These are phyloP conservation scores for Cryphonectria nitschkei DNA, from an alignment of 2,329 filamentous ascomycete genomes.

Conservation along the genomic window DNA sequence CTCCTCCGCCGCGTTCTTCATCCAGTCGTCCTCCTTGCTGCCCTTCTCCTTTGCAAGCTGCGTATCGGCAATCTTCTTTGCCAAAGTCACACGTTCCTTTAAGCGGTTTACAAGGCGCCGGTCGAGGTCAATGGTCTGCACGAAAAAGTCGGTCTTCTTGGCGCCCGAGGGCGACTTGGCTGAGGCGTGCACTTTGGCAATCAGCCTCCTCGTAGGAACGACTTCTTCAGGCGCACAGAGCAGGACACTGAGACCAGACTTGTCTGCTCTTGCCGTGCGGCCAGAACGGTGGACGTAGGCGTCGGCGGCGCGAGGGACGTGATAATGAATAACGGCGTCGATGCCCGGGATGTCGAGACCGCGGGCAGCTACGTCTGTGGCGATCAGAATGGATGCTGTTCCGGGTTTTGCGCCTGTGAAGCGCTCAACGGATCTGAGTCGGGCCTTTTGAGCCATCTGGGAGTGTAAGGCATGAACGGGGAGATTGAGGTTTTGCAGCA, in stretches of 20 bases:
- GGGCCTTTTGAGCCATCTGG: slow-evolving; percentile 94
- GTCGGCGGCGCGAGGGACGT: slow-evolving; percentile 88
- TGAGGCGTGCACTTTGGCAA: slow-evolving; percentile 82
- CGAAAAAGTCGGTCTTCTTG: slow-evolving; percentile 64
- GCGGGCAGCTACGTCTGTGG: slow-evolving; percentile 90
- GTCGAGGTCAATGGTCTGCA: slow-evolving; percentile 83
- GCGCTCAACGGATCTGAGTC: slow-evolving; percentile 87
- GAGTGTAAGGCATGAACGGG: slow-evolving; percentile 82
- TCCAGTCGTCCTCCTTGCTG: slow-evolving; percentile 80
- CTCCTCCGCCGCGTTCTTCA: slow-evolving; percentile 84
- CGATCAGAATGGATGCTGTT: slow-evolving; percentile 72
- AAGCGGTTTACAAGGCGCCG: slow-evolving; percentile 76
- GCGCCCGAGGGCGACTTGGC: slow-evolving; percentile 44
- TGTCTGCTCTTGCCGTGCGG: slow-evolving; percentile 83
- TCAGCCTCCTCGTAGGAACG: slow-evolving; percentile 77
- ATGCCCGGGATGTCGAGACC: slow-evolving; percentile 92
- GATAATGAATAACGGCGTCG: slow-evolving; percentile 91
- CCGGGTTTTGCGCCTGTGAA: slow-evolving; percentile 69
- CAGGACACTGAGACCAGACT: slow-evolving; percentile 79
- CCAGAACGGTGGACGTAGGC: slow-evolving; percentile 95
- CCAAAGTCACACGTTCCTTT: slow-evolving; percentile 74
- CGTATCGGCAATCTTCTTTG: slow-evolving; percentile 87
- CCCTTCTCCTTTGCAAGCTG: slow-evolving; percentile 85
- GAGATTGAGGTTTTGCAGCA: slow-evolving; percentile 81
- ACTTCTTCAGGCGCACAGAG: slow-evolving; percentile 93